Evolutionary conservation across 176 grass and related monocot species (phyloP), one percentile per base, ranked within the genome.

Genomic region (Stipa capillata): DNA sequence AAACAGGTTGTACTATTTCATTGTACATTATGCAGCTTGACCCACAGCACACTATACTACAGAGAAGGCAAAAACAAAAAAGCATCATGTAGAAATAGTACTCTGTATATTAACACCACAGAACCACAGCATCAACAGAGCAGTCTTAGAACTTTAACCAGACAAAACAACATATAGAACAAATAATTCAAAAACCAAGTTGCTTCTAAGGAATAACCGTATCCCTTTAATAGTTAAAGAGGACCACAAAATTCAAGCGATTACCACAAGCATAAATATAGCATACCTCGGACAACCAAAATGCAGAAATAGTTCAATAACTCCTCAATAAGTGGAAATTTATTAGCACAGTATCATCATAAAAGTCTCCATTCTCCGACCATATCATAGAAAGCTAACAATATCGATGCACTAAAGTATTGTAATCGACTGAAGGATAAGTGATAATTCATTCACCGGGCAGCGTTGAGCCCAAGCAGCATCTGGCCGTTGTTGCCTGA

Each of bases 381-480:
- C 4, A 56, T 69, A 56, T 13, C 33, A 18, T 65, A 17, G 33
- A 72, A 55, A 44, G 6, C 49, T 40, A 73, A 58, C 31, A 12
- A 66, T 20, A 62, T 27, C 24, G 52, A 69, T 27, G 61, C 70
- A 62, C 54, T 70, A 52, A 51, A 12, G 61, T 10, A 79, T 3
- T 81, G 64, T 32, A 47, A 75, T 27, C 34, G 64, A 53, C 4
- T 64, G 28, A 44, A 72, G 67, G 57, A n/a, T 16, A 58, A 32
- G 10, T 5, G 24, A 65, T 11, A 14, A 67, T 83, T 69, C 41
- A 41, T 79, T 88, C 86, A 93, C 78, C 88, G 59, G 36, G 94
- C 54, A 34, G 89, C 73, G 37, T 47, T 92, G 44, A 97, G 76
- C 7, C 91, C 83, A 3, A 97, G 80, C 20, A 97, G 91, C 89